Conservation (phyloP, 2,329 filamentous ascomycete genomes). For the Sporothrix curviconia region DNA sequence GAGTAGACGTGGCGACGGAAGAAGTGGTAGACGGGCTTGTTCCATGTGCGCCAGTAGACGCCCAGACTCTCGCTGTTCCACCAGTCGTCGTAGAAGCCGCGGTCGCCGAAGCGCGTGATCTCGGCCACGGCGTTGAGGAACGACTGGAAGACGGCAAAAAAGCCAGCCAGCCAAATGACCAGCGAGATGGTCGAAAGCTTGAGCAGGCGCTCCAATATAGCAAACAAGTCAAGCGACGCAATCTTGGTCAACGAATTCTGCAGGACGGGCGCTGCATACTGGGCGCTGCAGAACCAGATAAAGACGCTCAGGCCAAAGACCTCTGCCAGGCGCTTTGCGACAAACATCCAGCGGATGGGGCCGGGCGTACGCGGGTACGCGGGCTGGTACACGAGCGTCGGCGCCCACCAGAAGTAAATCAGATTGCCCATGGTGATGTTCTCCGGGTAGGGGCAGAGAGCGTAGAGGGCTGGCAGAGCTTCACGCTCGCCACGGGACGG, state of each 20-base stretch:
- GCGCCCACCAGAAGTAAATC: slow-evolving; percentile 96
- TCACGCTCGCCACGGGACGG: slow-evolving; percentile 60
- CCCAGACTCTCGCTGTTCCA: slow-evolving; percentile 89
- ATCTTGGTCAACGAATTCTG: slow-evolving; percentile 88
- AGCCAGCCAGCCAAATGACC: slow-evolving; percentile 94
- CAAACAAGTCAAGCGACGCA: slow-evolving; percentile 67
- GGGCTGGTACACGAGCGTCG: slow-evolving; percentile 92
- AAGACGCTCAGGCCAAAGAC: slow-evolving; percentile 72
- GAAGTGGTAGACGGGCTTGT: slow-evolving; percentile 93
- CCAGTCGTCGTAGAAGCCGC: slow-evolving; percentile 95
- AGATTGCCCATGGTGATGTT: slow-evolving; percentile 88
- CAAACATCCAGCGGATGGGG: slow-evolving; percentile 76
- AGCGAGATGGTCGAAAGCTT: slow-evolving; percentile 94
- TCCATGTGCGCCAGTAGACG: slow-evolving; percentile 93
- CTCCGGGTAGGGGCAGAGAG: slow-evolving; percentile 73
- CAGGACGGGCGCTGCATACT: slow-evolving; percentile 87
- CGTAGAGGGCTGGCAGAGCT: slow-evolving; percentile 74
- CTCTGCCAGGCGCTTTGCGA: slow-evolving; percentile 75
- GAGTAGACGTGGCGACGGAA: slow-evolving; percentile 93
- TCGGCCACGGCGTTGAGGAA: slow-evolving; percentile 88
- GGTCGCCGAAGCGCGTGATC: slow-evolving; percentile 80
- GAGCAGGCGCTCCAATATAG: slow-evolving; percentile 82
- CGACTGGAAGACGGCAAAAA: slow-evolving; percentile 94
- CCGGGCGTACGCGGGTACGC: slow-evolving; percentile 80
- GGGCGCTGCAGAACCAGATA: slow-evolving; percentile 91